Conservation (phyloP, 768 basidiomycete species). For the Pisolithus marmoratus region DNA sequence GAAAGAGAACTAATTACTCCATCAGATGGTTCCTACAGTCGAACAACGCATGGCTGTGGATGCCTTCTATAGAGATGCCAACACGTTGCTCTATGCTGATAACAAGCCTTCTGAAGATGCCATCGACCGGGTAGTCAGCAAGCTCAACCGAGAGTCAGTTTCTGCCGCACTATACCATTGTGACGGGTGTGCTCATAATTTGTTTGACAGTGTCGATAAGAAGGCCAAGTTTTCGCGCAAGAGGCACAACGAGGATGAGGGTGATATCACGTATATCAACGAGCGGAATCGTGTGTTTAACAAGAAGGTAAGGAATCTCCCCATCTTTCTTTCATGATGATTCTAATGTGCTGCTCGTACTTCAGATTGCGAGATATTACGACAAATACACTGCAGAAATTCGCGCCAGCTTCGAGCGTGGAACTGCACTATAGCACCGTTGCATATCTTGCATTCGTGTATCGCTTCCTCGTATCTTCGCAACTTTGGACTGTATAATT, state of each 20-base stretch:
- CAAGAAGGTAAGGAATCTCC: too few species aligned
- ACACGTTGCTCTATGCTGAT: conserved; percentile 89
- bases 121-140: conserved; percentile 84
- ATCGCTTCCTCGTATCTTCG: too few species aligned
- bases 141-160: conserved; percentile 90
- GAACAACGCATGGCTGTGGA: conserved; percentile 69
- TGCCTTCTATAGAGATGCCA: conserved; percentile 88
- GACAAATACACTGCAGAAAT: conserved; percentile 97
- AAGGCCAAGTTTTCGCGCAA: conserved; percentile 88
- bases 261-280: conserved; percentile 99
- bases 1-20: conserved; percentile 3
- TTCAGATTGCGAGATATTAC: conserved; percentile 57
- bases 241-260: conserved; percentile 84
- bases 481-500: too few species aligned
- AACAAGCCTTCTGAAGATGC: conserved; percentile 94
- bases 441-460: too few species aligned
- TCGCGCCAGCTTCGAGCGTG: conserved; percentile 95
- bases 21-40: conserved; percentile 46
- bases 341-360: too few species aligned
- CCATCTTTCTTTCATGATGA: too few species aligned
- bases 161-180: background rate
- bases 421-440: conserved; percentile 64
- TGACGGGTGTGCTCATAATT: conserved; percentile 1
- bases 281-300: conserved; percentile 96
- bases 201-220: conserved; percentile 67